phyloP scores from a whole-genome alignment of 768 basidiomycete species.

The Suillus subluteus region DNA sequence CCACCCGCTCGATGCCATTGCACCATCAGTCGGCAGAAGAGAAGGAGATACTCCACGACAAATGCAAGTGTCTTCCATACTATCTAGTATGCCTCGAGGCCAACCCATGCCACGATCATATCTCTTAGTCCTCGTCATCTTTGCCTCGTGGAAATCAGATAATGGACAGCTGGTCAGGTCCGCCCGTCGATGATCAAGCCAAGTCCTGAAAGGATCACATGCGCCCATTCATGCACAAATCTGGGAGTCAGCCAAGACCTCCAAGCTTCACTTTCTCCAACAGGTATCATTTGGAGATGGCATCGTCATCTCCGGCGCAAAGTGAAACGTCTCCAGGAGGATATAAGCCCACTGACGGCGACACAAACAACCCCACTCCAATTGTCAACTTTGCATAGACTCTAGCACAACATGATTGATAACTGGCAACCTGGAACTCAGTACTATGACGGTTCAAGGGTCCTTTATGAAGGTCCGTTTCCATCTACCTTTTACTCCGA shows the following conservation, averaged over 20 bases:
- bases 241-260: neutral
- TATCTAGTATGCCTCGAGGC: neutral
- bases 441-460: slow-evolving; percentile 58
- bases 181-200: neutral
- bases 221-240: neutral
- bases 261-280: neutral
- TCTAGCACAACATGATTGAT: slow-evolving; percentile 39
- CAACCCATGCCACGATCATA: neutral
- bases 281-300: neutral
- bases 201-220: neutral
- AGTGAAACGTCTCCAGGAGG: neutral
- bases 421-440: slow-evolving; percentile 66
- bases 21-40: neutral
- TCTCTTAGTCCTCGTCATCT: neutral
- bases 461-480: slow-evolving; percentile 55
- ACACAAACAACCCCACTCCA: neutral
- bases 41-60: neutral
- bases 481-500: neutral
- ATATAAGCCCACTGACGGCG: neutral
- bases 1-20: neutral
- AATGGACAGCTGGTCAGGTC: neutral
- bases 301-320: slow-evolving; percentile 1
- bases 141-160: slow-evolving; percentile 7
- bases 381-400: neutral
- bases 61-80: neutral